Conservation (phyloP, 257 asterid genomes). For the Capsicum chinense region DNA sequence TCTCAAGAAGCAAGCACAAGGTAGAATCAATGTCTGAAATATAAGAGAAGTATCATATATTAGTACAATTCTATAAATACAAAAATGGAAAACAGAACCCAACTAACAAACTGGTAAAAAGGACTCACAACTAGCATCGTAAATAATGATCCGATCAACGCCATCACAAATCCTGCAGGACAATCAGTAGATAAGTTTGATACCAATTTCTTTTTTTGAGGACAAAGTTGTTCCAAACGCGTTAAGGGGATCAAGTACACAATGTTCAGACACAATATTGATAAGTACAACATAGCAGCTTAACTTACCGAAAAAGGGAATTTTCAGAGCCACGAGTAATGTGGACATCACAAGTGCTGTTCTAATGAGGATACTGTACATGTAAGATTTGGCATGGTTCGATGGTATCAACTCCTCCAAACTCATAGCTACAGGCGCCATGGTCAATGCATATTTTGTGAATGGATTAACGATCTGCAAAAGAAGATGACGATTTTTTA, state of each 20-base stretch:
- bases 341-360: constrained; percentile 81
- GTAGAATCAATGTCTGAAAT: constrained; percentile 80
- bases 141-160: constrained; percentile 82
- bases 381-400: constrained; percentile 51
- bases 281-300: background rate
- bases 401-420: constrained; percentile 88
- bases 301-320: constrained; percentile 84
- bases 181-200: background rate
- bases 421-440: constrained; percentile 93
- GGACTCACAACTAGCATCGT: constrained; percentile 91
- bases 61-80: background rate
- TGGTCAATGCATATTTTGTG: constrained; percentile 92
- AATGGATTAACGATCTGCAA: constrained; percentile 95
- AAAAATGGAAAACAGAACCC: background rate
- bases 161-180: constrained; percentile 75
- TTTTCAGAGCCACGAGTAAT: constrained; percentile 66
- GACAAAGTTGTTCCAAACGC: background rate
- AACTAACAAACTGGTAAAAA: background rate
- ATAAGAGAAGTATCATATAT: constrained; percentile 2
- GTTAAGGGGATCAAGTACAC: background rate
- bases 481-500: constrained; percentile 33
- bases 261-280: background rate
- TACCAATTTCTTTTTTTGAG: background rate
- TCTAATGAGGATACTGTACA: constrained; percentile 71
- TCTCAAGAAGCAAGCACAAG: constrained; percentile 90